Conservation (phyloP, 331 rosid species). For the Phaseolus coccineus region DNA sequence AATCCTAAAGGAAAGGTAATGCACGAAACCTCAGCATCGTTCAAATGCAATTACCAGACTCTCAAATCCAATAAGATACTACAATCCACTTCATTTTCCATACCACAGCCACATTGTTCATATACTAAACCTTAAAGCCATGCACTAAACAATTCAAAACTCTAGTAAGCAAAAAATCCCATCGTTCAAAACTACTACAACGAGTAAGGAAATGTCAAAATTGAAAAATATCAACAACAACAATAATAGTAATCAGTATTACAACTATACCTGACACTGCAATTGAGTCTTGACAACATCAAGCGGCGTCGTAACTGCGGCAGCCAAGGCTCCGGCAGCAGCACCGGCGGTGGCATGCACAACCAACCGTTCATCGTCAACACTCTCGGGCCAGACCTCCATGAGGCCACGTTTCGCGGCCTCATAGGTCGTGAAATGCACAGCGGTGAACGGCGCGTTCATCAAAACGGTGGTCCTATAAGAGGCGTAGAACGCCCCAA, state of each 20-base stretch:
- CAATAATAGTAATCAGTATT: not conserved
- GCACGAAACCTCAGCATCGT: not conserved
- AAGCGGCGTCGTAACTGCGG: constrained; percentile 82
- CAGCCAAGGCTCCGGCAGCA: constrained; percentile 91
- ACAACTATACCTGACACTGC: constrained; percentile 85
- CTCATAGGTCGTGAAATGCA: constrained; percentile 84
- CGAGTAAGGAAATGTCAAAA: not conserved
- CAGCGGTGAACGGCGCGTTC: constrained; percentile 97
- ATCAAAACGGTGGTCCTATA: constrained; percentile 88
- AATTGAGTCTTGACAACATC: constrained; percentile 96
- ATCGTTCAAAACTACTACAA: not conserved
- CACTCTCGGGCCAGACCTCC: constrained; percentile 79
- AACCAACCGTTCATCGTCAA: constrained; percentile 68
- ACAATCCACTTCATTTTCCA: not conserved
- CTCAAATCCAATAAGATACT: not conserved
- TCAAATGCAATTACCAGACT: not conserved
- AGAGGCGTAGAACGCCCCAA: constrained; percentile 83
- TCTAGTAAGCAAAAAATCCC: constrained; percentile 18
- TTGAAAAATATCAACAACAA: not conserved
- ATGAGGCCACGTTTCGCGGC: constrained; percentile 68
- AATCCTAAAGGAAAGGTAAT: not conserved
- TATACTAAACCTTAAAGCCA: not conserved
- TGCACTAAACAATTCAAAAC: constrained; percentile 22
- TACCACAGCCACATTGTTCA: not conserved
- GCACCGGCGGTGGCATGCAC: constrained; percentile 99